These are phyloP conservation scores for Fusarium buxicola DNA, from an alignment of 2,329 filamentous ascomycete species.

Conservation along the genomic window DNA sequence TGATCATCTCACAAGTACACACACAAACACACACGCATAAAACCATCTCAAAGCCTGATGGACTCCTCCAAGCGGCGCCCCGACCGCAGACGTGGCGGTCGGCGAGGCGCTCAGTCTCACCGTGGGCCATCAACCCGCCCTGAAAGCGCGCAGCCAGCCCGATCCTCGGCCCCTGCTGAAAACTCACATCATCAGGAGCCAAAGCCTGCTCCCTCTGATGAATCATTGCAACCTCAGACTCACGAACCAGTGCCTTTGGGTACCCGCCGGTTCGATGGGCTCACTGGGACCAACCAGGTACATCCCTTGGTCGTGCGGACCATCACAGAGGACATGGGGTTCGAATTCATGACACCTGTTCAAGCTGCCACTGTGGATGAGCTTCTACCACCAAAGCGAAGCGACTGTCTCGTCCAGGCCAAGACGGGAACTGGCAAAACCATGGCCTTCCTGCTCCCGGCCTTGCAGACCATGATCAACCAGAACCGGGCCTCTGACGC, in stretches of 20 bases:
- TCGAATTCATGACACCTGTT: constrained; percentile 66
- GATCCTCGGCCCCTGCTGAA: not conserved
- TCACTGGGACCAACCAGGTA: constrained; percentile 55
- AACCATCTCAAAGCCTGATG: constrained; percentile 3
- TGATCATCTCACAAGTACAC: not conserved
- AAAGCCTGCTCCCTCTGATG: not conserved
- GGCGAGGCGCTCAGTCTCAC: constrained; percentile 14
- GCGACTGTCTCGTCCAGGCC: constrained; percentile 78
- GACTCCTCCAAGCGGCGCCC: constrained; percentile 22
- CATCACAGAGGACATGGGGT: constrained; percentile 61
- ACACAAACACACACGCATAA: not conserved
- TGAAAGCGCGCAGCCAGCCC: not conserved
- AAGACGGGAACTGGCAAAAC: constrained; percentile 92
- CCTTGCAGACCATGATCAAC: constrained; percentile 79
- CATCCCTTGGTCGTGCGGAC: constrained; percentile 61
- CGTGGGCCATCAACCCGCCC: constrained; percentile 1
- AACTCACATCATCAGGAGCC: not conserved
- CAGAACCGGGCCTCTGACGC: constrained; percentile 48
- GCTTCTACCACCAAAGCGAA: constrained; percentile 58
- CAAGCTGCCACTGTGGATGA: constrained; percentile 64
- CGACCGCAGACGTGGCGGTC: constrained; percentile 19
- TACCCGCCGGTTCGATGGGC: constrained; percentile 60
- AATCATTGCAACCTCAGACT: not conserved
- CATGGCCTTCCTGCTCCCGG: constrained; percentile 83
- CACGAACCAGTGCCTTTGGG: constrained; percentile 53